phyloP scores from a whole-genome alignment of 164 flowering plant genomes.

The Stephania japonica region DNA sequence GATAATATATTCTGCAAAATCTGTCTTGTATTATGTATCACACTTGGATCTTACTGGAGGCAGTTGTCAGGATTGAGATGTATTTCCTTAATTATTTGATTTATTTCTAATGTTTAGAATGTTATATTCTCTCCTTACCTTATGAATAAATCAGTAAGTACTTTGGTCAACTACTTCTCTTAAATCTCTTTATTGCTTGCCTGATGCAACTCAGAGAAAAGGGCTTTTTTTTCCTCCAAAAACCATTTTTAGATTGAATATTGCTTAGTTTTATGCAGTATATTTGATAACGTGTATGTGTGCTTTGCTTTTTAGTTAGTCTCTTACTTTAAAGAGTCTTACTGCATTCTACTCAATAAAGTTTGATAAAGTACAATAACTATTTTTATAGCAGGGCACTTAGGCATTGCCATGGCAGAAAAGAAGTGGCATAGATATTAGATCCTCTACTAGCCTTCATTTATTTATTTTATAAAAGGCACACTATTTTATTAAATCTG shows the following conservation, averaged over 20 bases:
- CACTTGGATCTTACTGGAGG: neutral
- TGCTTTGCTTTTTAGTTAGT: neutral
- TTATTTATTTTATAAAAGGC: neutral
- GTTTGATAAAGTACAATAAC: neutral
- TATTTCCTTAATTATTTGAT: too few species aligned
- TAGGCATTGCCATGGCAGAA: neutral
- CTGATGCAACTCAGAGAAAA: neutral
- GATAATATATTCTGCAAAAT: neutral
- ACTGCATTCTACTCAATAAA: neutral
- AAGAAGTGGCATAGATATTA: neutral
- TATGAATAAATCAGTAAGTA: neutral
- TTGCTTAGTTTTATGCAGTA: neutral
- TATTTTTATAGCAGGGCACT: neutral
- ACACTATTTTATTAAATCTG: neutral
- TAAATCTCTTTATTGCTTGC: neutral
- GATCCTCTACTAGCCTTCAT: neutral
- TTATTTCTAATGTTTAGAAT: neutral
- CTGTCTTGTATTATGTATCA: neutral
- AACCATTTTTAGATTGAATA: neutral
- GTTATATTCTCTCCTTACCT: neutral
- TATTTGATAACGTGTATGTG: neutral
- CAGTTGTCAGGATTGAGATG: neutral
- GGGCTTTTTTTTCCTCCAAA: neutral
- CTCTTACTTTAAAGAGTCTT: too few species aligned
- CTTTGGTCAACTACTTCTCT: neutral